Evolutionary conservation across 2,329 filamentous ascomycete species (phyloP).

Genomic region (Calonectria pauciramosa): DNA sequence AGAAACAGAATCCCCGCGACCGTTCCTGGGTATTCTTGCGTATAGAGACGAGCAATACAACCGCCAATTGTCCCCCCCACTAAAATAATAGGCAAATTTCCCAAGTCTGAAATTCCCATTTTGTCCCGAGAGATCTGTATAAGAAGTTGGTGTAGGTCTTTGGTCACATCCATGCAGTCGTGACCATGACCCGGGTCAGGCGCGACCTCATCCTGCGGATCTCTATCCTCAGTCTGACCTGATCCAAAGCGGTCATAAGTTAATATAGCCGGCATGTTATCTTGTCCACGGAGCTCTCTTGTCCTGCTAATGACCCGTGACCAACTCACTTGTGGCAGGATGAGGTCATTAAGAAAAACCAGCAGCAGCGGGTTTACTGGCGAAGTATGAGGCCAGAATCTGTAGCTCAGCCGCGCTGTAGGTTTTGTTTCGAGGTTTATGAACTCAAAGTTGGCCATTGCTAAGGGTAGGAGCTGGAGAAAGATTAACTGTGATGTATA

Average conservation of each 20-base stretch:
- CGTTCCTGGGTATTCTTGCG: constrained; percentile 58
- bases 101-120: background rate
- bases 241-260: constrained; percentile 72
- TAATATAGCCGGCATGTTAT: constrained; percentile 54
- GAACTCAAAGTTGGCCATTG: background rate
- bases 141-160: constrained; percentile 39
- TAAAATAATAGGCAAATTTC: constrained; percentile 23
- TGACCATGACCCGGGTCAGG: constrained; percentile 59
- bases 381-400: constrained; percentile 18
- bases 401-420: constrained; percentile 31
- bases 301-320: constrained; percentile 23
- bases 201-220: constrained; percentile 58
- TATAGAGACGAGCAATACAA: constrained; percentile 63
- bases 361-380: constrained; percentile 13
- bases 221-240: constrained; percentile 58
- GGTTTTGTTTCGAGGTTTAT: constrained; percentile 38
- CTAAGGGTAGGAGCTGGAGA: no score
- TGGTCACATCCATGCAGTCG: constrained; percentile 55
- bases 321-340: constrained; percentile 39
- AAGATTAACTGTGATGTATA: no score
- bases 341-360: constrained; percentile 44
- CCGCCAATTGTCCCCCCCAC: constrained; percentile 42
- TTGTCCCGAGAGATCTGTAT: background rate
- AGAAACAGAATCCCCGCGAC: constrained; percentile 65
- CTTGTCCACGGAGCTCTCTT: background rate